Evolutionary conservation across 1,139 yeast species (phyloP), one percentile per base, ranked within the genome.

Genomic region (Suhomyces maxii): DNA sequence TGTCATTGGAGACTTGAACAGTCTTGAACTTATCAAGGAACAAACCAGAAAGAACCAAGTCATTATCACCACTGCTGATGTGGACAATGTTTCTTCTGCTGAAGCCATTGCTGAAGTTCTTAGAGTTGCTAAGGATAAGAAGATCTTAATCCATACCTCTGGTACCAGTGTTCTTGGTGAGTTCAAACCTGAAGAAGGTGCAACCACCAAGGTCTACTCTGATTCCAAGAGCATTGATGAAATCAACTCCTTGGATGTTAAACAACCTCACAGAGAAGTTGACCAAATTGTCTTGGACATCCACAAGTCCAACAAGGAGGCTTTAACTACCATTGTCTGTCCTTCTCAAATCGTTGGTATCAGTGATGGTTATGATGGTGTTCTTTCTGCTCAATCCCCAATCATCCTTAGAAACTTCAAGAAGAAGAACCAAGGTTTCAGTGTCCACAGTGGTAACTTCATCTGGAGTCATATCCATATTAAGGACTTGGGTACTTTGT

Each of bases 391-490:
- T 12, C 77, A 73, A 46, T 58, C 72, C 28, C 76, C 77, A 4
- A 36, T 33, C 32, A 53, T 70, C 49, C 57, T 61, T 34, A 44
- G 45, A 10, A 45, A 56, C 28, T 56, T 68, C 18, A 46, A 61
- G 39, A 58, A 59, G 46, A 49, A 61, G 37, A 57, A 57, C 10
- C 66, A 66, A 50, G 61, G 65, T 1, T 68, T 64, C 45, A 53
- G 63, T 18, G 67, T 69, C 26, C 67, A 64, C 41, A 50, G 58
- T 33, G 76, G 77, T 6, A 50, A 62, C 14, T 66, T 64, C 50
- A 53, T 59, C 37, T 73, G 77, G 77, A 62, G 62, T 42, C 73
- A 68, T 42, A 56, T 73, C 34, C 69, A 73, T 51, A 64, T 73
- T 39, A 52, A 60, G 23, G 76, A 73, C 49, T 55, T 73, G 46